Evolutionary conservation across 176 grass and related monocot genomes (phyloP).

Genomic region (Metroxylon sagu): DNA sequence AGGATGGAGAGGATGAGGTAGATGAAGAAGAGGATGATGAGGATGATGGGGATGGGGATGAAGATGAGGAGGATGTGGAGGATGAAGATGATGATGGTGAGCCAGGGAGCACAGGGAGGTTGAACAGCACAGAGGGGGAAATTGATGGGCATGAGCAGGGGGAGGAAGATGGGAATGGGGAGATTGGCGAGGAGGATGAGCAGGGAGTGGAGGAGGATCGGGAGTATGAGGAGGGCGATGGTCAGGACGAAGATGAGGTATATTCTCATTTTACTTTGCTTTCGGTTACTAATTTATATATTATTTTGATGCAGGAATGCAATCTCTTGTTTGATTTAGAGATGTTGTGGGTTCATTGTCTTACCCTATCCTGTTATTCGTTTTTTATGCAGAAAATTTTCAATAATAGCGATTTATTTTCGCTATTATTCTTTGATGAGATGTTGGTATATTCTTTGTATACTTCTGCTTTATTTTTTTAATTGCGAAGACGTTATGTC

Average conservation of each 20-base stretch:
- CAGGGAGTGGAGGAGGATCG: conserved; percentile 44
- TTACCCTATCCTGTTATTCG: no score
- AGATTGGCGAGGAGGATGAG: conserved; percentile 73
- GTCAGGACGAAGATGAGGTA: conserved; percentile 91
- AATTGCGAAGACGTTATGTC: no score
- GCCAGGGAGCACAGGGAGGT: conserved; percentile 43
- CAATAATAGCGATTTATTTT: no score
- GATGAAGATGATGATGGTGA: conserved; percentile 50
- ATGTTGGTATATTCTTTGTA: no score
- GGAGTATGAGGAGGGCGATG: conserved; percentile 52
- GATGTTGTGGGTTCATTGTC: no score
- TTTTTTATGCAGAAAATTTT: no score
- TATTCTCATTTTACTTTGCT: conserved; percentile 4
- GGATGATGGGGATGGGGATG: conserved; percentile 38
- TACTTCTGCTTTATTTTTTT: no score
- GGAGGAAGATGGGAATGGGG: conserved; percentile 80
- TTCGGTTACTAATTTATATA: conserved; percentile 1
- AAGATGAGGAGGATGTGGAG: conserved; percentile 45
- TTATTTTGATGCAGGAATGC: background rate
- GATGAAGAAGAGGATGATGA: conserved; percentile 61
- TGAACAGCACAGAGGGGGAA: conserved; percentile 34
- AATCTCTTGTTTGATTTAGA: no score
- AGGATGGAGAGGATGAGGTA: conserved; percentile 31
- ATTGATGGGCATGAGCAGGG: conserved; percentile 94
- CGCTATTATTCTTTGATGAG: no score